These are phyloP conservation scores for Talaromyces funiculosus DNA, from an alignment of 2,329 filamentous ascomycete species.

Conservation along the genomic window DNA sequence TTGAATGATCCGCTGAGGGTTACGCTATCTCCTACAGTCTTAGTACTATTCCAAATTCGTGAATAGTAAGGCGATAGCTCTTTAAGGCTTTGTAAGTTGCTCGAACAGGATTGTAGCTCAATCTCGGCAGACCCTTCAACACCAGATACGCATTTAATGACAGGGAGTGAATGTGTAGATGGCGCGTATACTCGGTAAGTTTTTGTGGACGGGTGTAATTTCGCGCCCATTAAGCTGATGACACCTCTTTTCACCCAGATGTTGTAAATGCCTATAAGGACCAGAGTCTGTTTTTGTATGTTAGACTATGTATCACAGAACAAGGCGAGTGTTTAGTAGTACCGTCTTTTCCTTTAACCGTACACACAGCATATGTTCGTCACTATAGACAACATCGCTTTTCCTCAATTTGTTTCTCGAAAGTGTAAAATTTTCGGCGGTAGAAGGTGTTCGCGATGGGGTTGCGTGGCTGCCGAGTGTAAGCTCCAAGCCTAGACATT, in stretches of 20 bases:
- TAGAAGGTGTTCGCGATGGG: constrained; percentile 24
- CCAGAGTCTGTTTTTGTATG: constrained; percentile 31
- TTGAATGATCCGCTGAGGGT: constrained; percentile 27
- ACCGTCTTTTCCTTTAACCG: constrained; percentile 38
- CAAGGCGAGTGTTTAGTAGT: constrained; percentile 4
- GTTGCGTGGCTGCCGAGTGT: constrained; percentile 27
- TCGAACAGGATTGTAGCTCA: constrained; percentile 44
- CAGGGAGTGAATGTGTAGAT: constrained; percentile 52
- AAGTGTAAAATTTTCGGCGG: constrained; percentile 35
- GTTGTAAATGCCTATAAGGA: constrained; percentile 50
- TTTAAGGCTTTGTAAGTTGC: constrained; percentile 40
- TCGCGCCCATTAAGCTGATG: constrained; percentile 54
- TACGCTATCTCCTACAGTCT: constrained; percentile 28
- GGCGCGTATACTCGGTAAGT: constrained; percentile 50
- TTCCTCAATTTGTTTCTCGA: constrained; percentile 35
- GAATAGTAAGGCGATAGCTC: constrained; percentile 49
- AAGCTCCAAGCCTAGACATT: constrained; percentile 10
- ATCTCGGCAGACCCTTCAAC: constrained; percentile 42
- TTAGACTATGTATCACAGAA: neutral
- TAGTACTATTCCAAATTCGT: constrained; percentile 47
- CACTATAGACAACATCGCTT: constrained; percentile 34
- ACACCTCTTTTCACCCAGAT: constrained; percentile 53
- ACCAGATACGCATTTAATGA: constrained; percentile 44
- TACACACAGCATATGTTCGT: constrained; percentile 33
- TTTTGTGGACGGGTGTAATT: constrained; percentile 43